phyloP scores from a whole-genome alignment of 2,329 filamentous ascomycete species.

The Xylariaceae sp. region DNA sequence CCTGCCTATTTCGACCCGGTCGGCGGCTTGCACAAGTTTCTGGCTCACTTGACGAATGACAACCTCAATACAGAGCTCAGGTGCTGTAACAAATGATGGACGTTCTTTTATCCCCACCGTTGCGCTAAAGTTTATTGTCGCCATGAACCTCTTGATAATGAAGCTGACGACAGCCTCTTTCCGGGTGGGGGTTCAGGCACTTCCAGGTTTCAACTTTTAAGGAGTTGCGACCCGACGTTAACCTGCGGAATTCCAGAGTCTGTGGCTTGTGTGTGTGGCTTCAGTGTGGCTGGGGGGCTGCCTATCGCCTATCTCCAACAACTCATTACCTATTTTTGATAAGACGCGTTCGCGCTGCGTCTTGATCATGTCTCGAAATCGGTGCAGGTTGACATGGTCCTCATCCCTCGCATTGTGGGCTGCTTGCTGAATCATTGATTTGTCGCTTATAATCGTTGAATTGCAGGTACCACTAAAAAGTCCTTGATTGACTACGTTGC shows the following conservation, averaged over 20 bases:
- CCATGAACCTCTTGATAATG: not conserved
- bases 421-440: not conserved
- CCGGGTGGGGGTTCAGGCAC: constrained; percentile 4
- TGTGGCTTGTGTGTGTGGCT: not conserved
- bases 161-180: constrained; percentile 13
- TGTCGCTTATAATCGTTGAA: not conserved
- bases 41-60: no score
- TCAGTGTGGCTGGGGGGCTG: not conserved
- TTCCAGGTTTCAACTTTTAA: no score
- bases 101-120: not conserved
- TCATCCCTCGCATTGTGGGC: not conserved
- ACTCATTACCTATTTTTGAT: no score
- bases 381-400: no score
- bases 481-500: not conserved
- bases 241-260: not conserved
- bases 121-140: not conserved
- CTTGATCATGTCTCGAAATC: not conserved
- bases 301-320: no score
- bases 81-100: no score
- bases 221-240: constrained; percentile 6
- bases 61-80: no score
- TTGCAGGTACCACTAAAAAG: not conserved
- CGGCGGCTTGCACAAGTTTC: no score
- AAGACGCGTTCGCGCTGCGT: not conserved
- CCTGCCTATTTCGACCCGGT: no score